Evolutionary conservation across 2,329 filamentous ascomycete genomes (phyloP), one percentile per base, ranked within the genome.

Genomic region (Fusarium pseudocircinatum): DNA sequence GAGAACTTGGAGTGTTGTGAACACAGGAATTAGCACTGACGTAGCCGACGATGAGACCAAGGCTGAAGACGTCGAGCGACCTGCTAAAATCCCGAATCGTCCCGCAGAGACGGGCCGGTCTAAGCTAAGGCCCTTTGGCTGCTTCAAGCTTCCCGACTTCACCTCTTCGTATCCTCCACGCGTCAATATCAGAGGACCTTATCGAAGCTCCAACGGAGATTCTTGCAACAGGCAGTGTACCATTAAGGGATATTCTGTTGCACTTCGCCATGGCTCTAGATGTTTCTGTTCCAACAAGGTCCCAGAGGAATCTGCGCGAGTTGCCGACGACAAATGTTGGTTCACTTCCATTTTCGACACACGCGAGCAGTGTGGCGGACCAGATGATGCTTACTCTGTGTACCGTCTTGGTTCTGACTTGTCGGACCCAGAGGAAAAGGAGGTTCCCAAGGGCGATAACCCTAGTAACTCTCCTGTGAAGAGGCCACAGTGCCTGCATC

Each of bases 281-380:
- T 68, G 65, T 13, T 54, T 28, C 20, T 68, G 65, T 15, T 36
- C 46, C 2, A 30, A 52, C 4, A 37, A 40, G 7, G 22, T 67
- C 2, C 63, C 65, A 0, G 24, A 7, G 2, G 34, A 40, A 15
- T 37, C 24, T n/a, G 15, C 16, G 8, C 24, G 24, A 24, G 18
- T 67, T 3, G 7, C n/a, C 4, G 18, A 30, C 16, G 10, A 40
- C 3, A 26, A 22, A 6, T 68, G 65, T 9, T 46, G 49, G 36
- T 56, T 34, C 11, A 18, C 37, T 7, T 61, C 47, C 4, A 32
- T n/a, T 6, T 26, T n/a, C 2, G 52, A 67, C 15, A 22, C 13
- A 4, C 52, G 46, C 4, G 63, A 67, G 30, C 40, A 28, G 54
- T 61, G 63, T 15, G 65, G 65, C 18, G 63, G 65, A 12, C 54